phyloP scores from a whole-genome alignment of 2,329 filamentous ascomycete genomes.

The Dactylellina sp. region DNA sequence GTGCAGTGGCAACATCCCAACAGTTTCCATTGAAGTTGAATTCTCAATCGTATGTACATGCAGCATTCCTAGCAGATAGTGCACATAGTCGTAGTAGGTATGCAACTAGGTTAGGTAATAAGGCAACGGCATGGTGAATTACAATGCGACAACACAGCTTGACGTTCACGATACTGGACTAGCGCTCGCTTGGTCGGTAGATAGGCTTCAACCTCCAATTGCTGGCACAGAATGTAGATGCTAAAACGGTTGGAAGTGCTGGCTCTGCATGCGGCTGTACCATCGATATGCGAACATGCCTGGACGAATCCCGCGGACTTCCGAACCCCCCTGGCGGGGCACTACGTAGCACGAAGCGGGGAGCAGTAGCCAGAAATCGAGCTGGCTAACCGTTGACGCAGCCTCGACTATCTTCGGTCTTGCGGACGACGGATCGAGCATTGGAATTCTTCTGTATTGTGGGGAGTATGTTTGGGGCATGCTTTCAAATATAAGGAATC shows the following conservation, averaged over 20 bases:
- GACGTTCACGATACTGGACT: not conserved
- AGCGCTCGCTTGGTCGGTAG: not conserved
- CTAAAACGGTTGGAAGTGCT: not conserved
- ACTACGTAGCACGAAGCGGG: too few species aligned
- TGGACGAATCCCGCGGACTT: constrained; percentile 5
- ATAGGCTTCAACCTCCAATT: constrained; percentile 1
- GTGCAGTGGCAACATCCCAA: not conserved
- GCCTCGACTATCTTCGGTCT: not conserved
- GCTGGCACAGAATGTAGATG: not conserved
- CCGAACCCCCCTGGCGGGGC: constrained; percentile 5
- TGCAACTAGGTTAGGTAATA: too few species aligned
- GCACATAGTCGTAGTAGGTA: not conserved
- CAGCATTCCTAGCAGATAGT: too few species aligned
- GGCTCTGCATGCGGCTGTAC: constrained; percentile 2
- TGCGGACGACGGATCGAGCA: constrained; percentile 6
- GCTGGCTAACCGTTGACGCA: not conserved
- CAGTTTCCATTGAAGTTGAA: too few species aligned
- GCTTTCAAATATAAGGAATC: constrained; percentile 16
- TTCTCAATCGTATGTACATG: too few species aligned
- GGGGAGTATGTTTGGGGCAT: constrained; percentile 1
- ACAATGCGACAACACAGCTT: not conserved
- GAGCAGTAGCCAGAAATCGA: too few species aligned
- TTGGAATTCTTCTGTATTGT: not conserved
- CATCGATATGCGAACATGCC: not conserved
- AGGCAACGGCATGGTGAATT: not conserved